Base-by-base conservation (phyloP, 2,329 filamentous ascomycete genomes). In the Microdochium nivale region DNA sequence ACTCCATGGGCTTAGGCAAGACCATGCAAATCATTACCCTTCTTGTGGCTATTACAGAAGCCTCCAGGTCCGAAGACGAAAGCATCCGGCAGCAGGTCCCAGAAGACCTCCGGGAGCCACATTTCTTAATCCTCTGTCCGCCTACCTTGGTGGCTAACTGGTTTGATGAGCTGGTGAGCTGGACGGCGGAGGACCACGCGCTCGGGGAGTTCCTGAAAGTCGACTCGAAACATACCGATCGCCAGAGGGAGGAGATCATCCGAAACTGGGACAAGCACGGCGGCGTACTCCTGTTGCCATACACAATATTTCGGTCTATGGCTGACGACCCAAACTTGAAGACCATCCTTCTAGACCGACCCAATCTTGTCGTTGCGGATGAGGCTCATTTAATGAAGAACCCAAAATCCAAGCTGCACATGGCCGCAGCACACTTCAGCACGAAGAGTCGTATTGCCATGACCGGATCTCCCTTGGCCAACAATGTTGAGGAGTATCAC, bases 1-100 rank as follows among this genome's bases (percentile, higher is more conserved):
- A 96, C 65, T 89, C 88, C 0, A 96, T 96, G 90, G 91, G 91
- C 1, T 70, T 96, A 2, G 90, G 90, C 16, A 96, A 96, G 70
- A 95, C 90, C 0, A 90, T 95, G 84, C 90, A 96, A 70, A 81
- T 90, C 5, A 89, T 96, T 53, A 87, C 89, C 1, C 71, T 96
- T n/a, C 77, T 96, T 5, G 78, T 87, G 16, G 84, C 88, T 0
- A 79, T 96, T 54, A 75, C 83, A 3, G 78, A 88, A 58, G 81
- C 88, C 2, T 76, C 81, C 3, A 63, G 65, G 21, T 91, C 87
- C 0, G 27, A 65, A 0, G 78, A 90, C 51, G 65, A 70, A 1
- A 65, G 71, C 0, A 69, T 92, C 5, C 68, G 67, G 2, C 70
- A 72, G 0, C 89, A 95, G 64, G 79, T 96, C 30, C 90, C 91